Evolutionary conservation across 2,329 filamentous ascomycete species (phyloP).

Genomic region (Stemphylium vesicarium): DNA sequence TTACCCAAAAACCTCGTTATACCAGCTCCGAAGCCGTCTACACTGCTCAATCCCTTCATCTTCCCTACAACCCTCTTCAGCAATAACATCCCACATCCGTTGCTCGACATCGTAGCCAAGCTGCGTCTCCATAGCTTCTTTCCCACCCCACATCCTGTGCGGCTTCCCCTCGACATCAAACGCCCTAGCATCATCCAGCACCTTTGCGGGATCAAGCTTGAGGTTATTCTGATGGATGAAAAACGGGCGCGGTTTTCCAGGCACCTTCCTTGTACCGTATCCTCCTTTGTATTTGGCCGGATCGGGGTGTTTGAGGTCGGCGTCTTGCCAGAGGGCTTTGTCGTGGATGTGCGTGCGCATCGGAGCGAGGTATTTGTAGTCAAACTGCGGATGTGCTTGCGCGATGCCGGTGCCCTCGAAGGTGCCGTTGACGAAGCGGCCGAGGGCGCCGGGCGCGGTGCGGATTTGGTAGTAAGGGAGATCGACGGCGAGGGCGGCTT

Average conservation of each 20-base stretch:
- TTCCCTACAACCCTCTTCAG: conserved; percentile 29
- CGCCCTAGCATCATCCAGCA: conserved; percentile 15
- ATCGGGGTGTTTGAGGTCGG: conserved; percentile 8
- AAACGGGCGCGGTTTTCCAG: conserved; percentile 14
- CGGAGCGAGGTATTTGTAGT: conserved; percentile 25
- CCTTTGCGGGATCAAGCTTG: conserved; percentile 22
- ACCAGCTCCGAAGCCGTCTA: conserved; percentile 14
- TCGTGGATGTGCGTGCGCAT: conserved; percentile 26
- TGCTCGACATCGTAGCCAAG: conserved; percentile 36
- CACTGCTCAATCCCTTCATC: conserved; percentile 18
- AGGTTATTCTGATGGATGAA: conserved; percentile 33
- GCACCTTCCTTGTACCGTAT: conserved; percentile 8
- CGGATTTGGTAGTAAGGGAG: conserved; percentile 52
- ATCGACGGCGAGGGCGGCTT: conserved; percentile 53
- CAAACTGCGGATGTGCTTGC: conserved; percentile 28
- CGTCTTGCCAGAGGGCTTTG: conserved; percentile 10
- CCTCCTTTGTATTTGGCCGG: conserved; percentile 1
- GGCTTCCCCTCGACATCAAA: conserved; percentile 16
- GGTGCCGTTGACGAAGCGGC: conserved; percentile 24
- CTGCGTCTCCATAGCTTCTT: conserved; percentile 15
- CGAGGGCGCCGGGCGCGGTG: conserved; percentile 41
- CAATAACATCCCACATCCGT: conserved; percentile 30
- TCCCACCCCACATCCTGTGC: conserved; percentile 30
- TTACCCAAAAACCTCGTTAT: conserved; percentile 27
- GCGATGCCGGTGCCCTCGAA: conserved; percentile 22